Conservation (phyloP, 805 yeast genomes). For the Schwanniomyces occidentalis region DNA sequence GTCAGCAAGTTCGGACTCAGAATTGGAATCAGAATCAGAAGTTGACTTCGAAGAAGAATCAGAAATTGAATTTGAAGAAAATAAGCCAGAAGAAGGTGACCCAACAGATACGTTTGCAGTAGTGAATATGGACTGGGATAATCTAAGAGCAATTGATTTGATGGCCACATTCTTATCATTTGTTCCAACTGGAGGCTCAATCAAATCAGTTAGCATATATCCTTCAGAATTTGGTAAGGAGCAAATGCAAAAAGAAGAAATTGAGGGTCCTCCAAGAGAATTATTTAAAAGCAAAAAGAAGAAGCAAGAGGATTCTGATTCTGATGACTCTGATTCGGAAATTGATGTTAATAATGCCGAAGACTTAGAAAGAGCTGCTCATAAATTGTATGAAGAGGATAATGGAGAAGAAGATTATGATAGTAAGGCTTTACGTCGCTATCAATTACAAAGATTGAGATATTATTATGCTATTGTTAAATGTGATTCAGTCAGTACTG, state of each 20-base stretch:
- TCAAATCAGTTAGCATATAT: constrained; percentile 67
- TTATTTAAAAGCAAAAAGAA: constrained; percentile 56
- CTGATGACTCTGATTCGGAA: constrained; percentile 32
- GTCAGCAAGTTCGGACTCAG: constrained; percentile 41
- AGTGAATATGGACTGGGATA: constrained; percentile 97
- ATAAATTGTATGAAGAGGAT: constrained; percentile 73
- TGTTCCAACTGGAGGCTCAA: constrained; percentile 72
- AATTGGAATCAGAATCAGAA: constrained; percentile 42
- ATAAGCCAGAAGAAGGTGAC: constrained; percentile 80
- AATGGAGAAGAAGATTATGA: constrained; percentile 84
- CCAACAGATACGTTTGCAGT: constrained; percentile 83
- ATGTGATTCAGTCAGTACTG: constrained; percentile 74
- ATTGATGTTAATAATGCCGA: constrained; percentile 48
- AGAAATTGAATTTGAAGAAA: constrained; percentile 55
- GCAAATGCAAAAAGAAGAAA: constrained; percentile 84
- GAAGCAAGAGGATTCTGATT: constrained; percentile 32
- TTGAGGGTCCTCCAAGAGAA: constrained; percentile 91
- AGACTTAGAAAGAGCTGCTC: constrained; percentile 60
- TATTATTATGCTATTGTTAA: constrained; percentile 89
- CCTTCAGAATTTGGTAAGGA: constrained; percentile 94
- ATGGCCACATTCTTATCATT: constrained; percentile 88
- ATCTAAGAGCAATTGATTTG: constrained; percentile 80
- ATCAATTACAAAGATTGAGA: constrained; percentile 89
- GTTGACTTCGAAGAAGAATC: constrained; percentile 50
- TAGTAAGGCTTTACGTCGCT: constrained; percentile 77